Evolutionary conservation across 345 rosid species (phyloP).

Genomic region (Camelina neglecta): DNA sequence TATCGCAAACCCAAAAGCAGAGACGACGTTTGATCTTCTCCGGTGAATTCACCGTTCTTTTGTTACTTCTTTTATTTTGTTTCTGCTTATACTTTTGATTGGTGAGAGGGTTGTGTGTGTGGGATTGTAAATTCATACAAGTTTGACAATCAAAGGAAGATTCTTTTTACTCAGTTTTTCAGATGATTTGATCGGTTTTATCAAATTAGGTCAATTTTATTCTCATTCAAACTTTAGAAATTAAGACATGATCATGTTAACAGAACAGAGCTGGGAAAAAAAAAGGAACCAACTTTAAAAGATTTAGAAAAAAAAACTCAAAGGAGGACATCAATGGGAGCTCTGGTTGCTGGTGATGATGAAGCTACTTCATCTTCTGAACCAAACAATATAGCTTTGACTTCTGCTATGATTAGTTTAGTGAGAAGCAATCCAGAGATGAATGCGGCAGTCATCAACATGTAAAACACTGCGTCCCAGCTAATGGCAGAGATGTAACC

Average conservation of each 20-base stretch:
- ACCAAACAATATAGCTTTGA: constrained; percentile 57
- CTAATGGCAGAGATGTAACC: constrained; percentile 86
- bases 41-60: not conserved
- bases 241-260: constrained; percentile 4
- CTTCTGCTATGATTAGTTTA: constrained; percentile 72
- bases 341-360: constrained; percentile 27
- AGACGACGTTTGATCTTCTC: constrained; percentile 45
- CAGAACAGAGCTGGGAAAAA: not conserved
- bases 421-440: constrained; percentile 83
- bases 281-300: constrained; percentile 1
- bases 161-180: not conserved
- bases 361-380: constrained; percentile 41
- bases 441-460: constrained; percentile 91
- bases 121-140: constrained; percentile 24
- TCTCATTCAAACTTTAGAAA: constrained; percentile 33
- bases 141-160: constrained; percentile 6
- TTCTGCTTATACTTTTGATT: not conserved
- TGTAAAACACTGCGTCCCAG: constrained; percentile 89
- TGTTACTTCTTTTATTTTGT: not conserved
- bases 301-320: constrained; percentile 11
- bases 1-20: constrained; percentile 70
- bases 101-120: not conserved
- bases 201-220: not conserved
- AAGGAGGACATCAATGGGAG: constrained; percentile 44
- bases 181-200: not conserved